Evolutionary conservation across 2,329 filamentous ascomycete genomes (phyloP), one percentile per base, ranked within the genome.

Genomic region (Chaetomiaceae sp.): DNA sequence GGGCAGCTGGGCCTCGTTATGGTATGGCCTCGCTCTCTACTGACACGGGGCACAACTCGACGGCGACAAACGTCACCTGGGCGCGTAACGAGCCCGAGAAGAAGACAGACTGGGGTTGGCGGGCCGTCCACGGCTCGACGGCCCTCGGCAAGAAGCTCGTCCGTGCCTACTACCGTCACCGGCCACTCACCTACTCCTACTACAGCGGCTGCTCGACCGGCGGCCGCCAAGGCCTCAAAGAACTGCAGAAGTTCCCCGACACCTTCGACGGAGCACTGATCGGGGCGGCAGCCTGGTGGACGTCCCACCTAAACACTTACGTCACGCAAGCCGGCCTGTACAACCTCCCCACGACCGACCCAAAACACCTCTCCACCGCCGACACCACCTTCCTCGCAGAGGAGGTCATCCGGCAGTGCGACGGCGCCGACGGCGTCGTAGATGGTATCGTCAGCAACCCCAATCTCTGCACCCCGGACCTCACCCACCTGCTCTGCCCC

Each of bases 181-280:
- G 61, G 1, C 11, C 76, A 75, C 62, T 76, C 73, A 49, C 18
- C n/a, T 41, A 33, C 30, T 52, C 48, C 5, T 83, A 82, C 64
- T 83, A 77, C 61, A 69, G 73, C 7, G 80, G 79, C 33, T 84
- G 80, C 62, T 82, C 78, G 0, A 83, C 80, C 0, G 81, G 81
- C 21, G 81, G 81, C 0, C 70, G 80, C 0, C 80, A 84, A 65
- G 81, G 80, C 7, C 65, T 82, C 11, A 77, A 75, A 48, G 74
- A 79, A 53, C 69, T 77, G 3, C 75, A 83, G 59, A 59, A 71
- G 16, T 75, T 74, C 55, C 78, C 80, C 0, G 73, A 78, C 14
- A 77, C 78, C 50, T 82, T 83, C 54, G 78, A 83, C 55, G 80
- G 79, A 11, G 72, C 80, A n/a, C 65, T 81, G 0, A 73, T 79